phyloP scores from a whole-genome alignment of 495 filamentous ascomycete genomes.

The Lineolata rhizophorae region DNA sequence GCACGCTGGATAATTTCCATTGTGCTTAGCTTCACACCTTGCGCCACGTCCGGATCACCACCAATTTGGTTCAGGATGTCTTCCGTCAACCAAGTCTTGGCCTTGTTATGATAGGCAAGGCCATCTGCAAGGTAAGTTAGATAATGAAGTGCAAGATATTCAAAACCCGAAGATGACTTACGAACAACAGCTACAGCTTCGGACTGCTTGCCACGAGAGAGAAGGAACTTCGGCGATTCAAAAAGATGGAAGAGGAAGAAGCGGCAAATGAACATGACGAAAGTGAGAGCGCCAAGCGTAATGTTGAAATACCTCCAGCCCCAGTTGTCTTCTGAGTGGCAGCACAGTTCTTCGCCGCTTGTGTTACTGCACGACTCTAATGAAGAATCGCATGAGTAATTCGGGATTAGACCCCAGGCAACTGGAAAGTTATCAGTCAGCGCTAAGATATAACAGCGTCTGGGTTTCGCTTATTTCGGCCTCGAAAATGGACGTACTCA shows the following conservation, averaged over 20 bases:
- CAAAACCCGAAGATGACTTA: too few relatives aligned
- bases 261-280: constrained; percentile 17
- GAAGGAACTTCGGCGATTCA: constrained; percentile 13
- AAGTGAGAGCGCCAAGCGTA: constrained; percentile 46
- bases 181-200: constrained; percentile 12
- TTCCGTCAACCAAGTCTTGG: constrained; percentile 7
- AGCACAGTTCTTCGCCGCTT: constrained; percentile 21
- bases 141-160: too few relatives aligned
- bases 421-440: constrained; percentile 18
- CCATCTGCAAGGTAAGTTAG: too few relatives aligned
- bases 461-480: background rate
- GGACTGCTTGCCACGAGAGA: constrained; percentile 7
- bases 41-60: constrained; percentile 4
- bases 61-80: constrained; percentile 8
- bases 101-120: constrained; percentile 9
- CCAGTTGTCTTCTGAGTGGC: constrained; percentile 40
- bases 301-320: constrained; percentile 68
- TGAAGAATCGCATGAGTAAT: constrained; percentile 23
- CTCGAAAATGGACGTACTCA: constrained; percentile 5
- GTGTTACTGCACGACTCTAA: constrained; percentile 17
- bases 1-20: constrained; percentile 4
- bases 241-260: constrained; percentile 14
- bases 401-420: constrained; percentile 35
- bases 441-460: constrained; percentile 1
- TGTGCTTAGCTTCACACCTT: constrained; percentile 2